Evolutionary conservation across 805 yeast genomes (phyloP).

Genomic region (Brettanomyces nanus): DNA sequence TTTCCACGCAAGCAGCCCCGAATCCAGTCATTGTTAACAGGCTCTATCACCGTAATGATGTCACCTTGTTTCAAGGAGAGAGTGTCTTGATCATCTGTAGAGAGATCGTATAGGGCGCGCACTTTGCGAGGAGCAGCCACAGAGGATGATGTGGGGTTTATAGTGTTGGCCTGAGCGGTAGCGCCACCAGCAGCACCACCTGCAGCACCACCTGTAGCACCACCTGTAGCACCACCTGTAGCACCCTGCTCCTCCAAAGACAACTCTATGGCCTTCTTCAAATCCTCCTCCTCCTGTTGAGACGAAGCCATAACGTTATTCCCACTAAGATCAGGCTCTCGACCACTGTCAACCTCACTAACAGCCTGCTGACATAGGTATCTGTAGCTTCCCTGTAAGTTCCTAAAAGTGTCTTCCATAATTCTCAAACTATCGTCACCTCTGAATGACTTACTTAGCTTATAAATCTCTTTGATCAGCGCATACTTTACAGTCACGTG

Average conservation of each 20-base stretch:
- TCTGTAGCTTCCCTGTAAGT: conserved; percentile 37
- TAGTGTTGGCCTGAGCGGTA: background rate
- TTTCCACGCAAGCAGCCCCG: conserved; percentile 76
- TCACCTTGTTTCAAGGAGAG: conserved; percentile 83
- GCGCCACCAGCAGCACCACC: conserved; percentile 9
- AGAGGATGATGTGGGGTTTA: too few relatives aligned
- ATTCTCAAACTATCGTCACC: conserved; percentile 70
- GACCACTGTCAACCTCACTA: conserved; percentile 20
- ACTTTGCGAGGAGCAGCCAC: conserved; percentile 34
- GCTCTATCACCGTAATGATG: conserved; percentile 75
- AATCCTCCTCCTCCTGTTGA: conserved; percentile 63
- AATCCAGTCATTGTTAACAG: conserved; percentile 94
- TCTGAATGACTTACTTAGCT: conserved; percentile 55
- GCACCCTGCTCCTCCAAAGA: conserved; percentile 52
- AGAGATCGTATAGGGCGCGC: conserved; percentile 75
- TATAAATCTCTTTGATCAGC: conserved; percentile 59
- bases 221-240: background rate
- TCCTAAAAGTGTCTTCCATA: conserved; percentile 52
- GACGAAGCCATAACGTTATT: conserved; percentile 1
- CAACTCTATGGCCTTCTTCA: conserved; percentile 65
- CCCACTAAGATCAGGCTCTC: conserved; percentile 3
- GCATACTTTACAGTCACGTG: conserved; percentile 62
- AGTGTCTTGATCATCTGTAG: conserved; percentile 77
- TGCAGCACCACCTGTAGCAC: background rate
- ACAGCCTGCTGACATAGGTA: conserved; percentile 24